phyloP scores from a whole-genome alignment of 2,329 filamentous ascomycete species.

The Trichophyton simii region DNA sequence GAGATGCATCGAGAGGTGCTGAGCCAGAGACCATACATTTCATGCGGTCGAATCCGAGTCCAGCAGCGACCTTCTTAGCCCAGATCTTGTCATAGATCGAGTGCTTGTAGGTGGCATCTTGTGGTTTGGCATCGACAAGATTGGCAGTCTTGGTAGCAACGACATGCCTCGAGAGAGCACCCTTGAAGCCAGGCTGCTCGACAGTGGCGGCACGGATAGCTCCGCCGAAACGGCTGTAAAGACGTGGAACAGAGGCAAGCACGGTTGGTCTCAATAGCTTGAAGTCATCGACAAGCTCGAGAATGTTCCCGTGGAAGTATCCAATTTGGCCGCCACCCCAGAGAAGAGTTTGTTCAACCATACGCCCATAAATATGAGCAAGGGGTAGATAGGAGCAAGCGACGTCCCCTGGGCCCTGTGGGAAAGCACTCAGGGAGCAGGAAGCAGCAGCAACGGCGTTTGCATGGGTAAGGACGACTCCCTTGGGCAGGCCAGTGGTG shows the following conservation, averaged over 20 bases:
- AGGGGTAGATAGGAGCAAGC: constrained; percentile 81
- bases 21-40: constrained; percentile 73
- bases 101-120: constrained; percentile 54
- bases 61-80: constrained; percentile 74
- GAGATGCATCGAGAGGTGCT: constrained; percentile 74
- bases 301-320: constrained; percentile 86
- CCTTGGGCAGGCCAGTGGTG: constrained; percentile 52
- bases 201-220: constrained; percentile 70
- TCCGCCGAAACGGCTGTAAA: constrained; percentile 81
- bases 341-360: constrained; percentile 65
- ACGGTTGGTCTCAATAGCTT: constrained; percentile 72
- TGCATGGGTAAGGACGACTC: constrained; percentile 60
- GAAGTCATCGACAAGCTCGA: constrained; percentile 78
- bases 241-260: constrained; percentile 78
- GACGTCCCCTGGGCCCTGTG: constrained; percentile 47
- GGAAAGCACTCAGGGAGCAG: constrained; percentile 43
- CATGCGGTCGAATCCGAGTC: constrained; percentile 64
- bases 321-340: constrained; percentile 64
- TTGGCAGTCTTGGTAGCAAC: constrained; percentile 68
- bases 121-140: constrained; percentile 55
- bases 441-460: constrained; percentile 65
- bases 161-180: constrained; percentile 66
- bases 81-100: constrained; percentile 56
- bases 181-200: constrained; percentile 66
- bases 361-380: constrained; percentile 84